Base-by-base conservation (phyloP, 768 basidiomycete species). In the Agrocybe pediades region DNA sequence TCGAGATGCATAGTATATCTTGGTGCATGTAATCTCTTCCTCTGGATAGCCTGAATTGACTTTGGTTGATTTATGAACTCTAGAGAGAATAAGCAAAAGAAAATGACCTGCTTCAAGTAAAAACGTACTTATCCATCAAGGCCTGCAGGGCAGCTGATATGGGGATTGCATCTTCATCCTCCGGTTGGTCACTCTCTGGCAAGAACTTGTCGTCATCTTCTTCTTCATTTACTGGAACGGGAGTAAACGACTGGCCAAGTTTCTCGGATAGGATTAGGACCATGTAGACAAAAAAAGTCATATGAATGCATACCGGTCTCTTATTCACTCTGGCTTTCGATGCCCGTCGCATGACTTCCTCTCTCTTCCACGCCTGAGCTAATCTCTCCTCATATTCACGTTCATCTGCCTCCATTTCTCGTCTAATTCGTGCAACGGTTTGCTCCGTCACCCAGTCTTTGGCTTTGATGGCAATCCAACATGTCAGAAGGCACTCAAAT, bases 1-100 rank as follows among this genome's bases (percentile, higher is more conserved):
- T 26, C 96, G 80, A 0, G 97, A 98, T 0, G 95, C 90, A 64
- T 95, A 97, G 68, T 85, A 97, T 55, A 98, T 87, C 76, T 93
- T 90, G 30, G 84, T 88, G 63, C 88, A 90, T 3, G 79, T 77
- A 15, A 79, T 78, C 53, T 86, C 86, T 41, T 73, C 73, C 49
- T 69, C 71, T 21, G 50, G 26, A 23, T 42, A 43, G n/a, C 61
- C 48, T 27, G 58, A 52, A 13, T 49, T 55, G 13, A 27, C 26
- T 43, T 57, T 64, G 45, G 69, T 63, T 24, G 59, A 56, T 58
- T 69, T 72, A 51, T 77, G 74, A 15, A 73, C 64, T 55, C 70
- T 74, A 48, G 2, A 42, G 6, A 27, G 41, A 49, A 50, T 52
- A 9, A 52, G 33, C 13, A 30, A 17, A 26, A 21, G 7, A 49